phyloP scores from a whole-genome alignment of 1,284 basidiomycete genomes.

The Takashimella koratensis region DNA sequence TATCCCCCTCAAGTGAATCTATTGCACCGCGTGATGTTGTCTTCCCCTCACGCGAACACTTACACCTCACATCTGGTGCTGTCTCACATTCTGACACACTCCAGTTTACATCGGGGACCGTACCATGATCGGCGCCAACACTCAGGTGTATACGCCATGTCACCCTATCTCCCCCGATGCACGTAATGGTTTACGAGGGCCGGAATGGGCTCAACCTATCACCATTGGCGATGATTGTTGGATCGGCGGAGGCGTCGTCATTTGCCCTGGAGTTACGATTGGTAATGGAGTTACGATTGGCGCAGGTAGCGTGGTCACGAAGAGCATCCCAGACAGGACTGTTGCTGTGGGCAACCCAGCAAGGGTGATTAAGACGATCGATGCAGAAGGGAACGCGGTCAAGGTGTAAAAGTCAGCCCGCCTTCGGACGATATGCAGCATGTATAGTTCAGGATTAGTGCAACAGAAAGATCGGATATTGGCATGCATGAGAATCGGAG shows the following conservation, averaged over 20 bases:
- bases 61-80: no score
- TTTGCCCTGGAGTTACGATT: constrained; percentile 52
- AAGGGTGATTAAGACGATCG: constrained; percentile 47
- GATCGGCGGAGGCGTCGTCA: constrained; percentile 51
- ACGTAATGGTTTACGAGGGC: constrained; percentile 37
- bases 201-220: constrained; percentile 48
- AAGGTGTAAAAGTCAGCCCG: neutral
- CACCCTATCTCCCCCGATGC: constrained; percentile 50
- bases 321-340: constrained; percentile 46
- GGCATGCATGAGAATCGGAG: no score
- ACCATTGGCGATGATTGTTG: constrained; percentile 50
- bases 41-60: no score
- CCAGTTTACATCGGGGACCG: constrained; percentile 45
- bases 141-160: constrained; percentile 45
- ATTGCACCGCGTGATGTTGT: no score
- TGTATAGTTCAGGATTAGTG: no score
- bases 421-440: no score
- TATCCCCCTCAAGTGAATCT: neutral
- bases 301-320: constrained; percentile 53
- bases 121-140: constrained; percentile 48
- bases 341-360: constrained; percentile 54
- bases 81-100: neutral
- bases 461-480: no score
- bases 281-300: constrained; percentile 52
- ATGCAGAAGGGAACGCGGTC: neutral